Evolutionary conservation across 306 rosid genomes (phyloP), one percentile per base, ranked within the genome.

Genomic region (Carpinus fangiana): DNA sequence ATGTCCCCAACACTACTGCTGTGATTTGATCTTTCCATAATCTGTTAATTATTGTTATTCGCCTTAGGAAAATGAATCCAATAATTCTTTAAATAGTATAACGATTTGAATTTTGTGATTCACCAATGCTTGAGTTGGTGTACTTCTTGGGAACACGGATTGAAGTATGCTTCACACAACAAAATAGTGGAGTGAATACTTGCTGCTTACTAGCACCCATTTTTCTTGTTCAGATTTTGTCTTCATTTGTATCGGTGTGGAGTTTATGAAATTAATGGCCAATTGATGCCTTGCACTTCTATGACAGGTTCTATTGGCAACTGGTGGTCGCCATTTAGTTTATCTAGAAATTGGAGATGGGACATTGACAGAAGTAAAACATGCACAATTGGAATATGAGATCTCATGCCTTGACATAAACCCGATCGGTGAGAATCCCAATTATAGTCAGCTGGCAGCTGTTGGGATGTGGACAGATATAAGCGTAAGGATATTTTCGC

Each of bases 391-490:
- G 82, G 98, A 96, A 86, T 82, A 89, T 82, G 99, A 96, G 88
- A 82, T 96, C 79, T 93, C 99, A 78, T 93, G 98, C 89, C 92
- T 96, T 9, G 98, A 96, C 89, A 91, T 96, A 75, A 93, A 96
- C 75, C 99, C 99, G 31, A 96, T 96, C 41, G 96, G 97, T 54
- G 99, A 90, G 73, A 85, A 90, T 76, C 90, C 93, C 73, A 83
- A 87, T 78, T 90, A 78, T 55, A 96, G 99, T 83, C 83, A 89
- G 67, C 94, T 96, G 54, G 99, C 99, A 51, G 99, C 94, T 55
- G 92, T 96, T 84, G 99, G 99, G 70, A 93, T 96, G 99, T 96
- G 97, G 99, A 96, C 98, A 2, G 98, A 96, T 88, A 93, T 96
- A 51, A 90, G 99, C 79, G 96, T 96, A 73, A 85, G 89, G 61